phyloP scores from a whole-genome alignment of 352 stramenopile species.

The Globisporangium solare region DNA sequence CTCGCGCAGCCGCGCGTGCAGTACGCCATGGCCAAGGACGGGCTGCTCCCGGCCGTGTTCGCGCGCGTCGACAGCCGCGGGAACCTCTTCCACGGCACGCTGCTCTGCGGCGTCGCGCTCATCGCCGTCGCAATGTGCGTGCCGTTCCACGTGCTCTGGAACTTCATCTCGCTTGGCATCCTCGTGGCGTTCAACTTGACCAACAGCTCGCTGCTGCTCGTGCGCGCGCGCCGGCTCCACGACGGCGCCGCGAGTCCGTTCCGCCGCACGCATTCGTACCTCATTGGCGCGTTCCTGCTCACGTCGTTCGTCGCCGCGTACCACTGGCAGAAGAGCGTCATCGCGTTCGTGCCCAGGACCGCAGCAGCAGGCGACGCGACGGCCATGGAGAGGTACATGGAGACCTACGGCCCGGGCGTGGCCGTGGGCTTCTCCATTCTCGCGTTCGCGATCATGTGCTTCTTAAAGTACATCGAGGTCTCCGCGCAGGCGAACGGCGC shows the following conservation, averaged over 20 bases:
- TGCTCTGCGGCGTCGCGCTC: slow-evolving; percentile 47
- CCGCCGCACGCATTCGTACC: slow-evolving; percentile 21
- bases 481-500: background rate
- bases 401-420: slow-evolving; percentile 32
- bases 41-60: slow-evolving; percentile 88
- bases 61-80: slow-evolving; percentile 56
- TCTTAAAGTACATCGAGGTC: slow-evolving; percentile 42
- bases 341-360: slow-evolving; percentile 25
- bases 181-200: slow-evolving; percentile 88
- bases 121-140: slow-evolving; percentile 67
- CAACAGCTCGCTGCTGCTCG: slow-evolving; percentile 78
- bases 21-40: slow-evolving; percentile 93
- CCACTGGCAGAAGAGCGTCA: slow-evolving; percentile 72
- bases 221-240: slow-evolving; percentile 34
- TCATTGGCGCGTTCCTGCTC: slow-evolving; percentile 48
- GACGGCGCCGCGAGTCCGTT: slow-evolving; percentile 4
- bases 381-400: slow-evolving; percentile 54
- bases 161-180: slow-evolving; percentile 89
- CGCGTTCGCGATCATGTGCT: slow-evolving; percentile 46
- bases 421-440: slow-evolving; percentile 49
- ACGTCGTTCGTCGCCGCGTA: slow-evolving; percentile 64
- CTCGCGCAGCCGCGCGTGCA: slow-evolving; percentile 89
- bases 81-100: slow-evolving; percentile 67
- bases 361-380: slow-evolving; percentile 15
- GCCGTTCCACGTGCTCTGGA: slow-evolving; percentile 84